phyloP scores from a whole-genome alignment of 805 yeast species.

The Cyberlindnera misumaiensis region DNA sequence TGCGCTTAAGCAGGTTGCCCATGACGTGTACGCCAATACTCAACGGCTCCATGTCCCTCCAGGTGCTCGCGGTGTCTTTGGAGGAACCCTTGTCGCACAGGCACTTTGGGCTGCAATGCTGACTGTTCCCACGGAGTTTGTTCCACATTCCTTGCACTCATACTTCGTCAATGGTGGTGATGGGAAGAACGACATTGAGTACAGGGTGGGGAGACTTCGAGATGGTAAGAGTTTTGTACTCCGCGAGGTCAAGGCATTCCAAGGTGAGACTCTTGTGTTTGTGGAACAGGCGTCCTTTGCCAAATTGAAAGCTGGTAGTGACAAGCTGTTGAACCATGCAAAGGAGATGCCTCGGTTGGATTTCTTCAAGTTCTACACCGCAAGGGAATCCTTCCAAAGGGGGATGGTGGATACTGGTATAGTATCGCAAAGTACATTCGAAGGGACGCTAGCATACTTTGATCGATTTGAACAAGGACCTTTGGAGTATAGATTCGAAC shows the following conservation, averaged over 20 bases:
- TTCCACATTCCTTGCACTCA: slow-evolving; percentile 57
- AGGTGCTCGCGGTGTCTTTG: slow-evolving; percentile 62
- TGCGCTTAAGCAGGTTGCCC: slow-evolving; percentile 5
- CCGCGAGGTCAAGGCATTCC: slow-evolving; percentile 48
- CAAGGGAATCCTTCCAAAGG: slow-evolving; percentile 9
- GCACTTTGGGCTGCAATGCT: slow-evolving; percentile 53
- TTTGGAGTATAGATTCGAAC: slow-evolving; percentile 29
- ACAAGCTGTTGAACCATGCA: slow-evolving; percentile 11
- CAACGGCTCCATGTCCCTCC: slow-evolving; percentile 32
- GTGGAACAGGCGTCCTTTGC: slow-evolving; percentile 38
- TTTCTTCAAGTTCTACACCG: slow-evolving; percentile 8
- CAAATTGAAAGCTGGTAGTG: slow-evolving; percentile 3
- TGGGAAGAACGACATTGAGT: slow-evolving; percentile 38
- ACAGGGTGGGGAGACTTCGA: slow-evolving; percentile 45
- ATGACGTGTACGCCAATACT: slow-evolving; percentile 12
- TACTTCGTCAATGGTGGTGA: slow-evolving; percentile 54
- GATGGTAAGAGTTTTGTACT: slow-evolving; percentile 48
- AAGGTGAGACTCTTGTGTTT: slow-evolving; percentile 43
- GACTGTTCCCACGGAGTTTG: slow-evolving; percentile 38
- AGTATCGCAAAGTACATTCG: slow-evolving; percentile 5
- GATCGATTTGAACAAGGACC: slow-evolving; percentile 29
- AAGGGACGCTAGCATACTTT: slow-evolving; percentile 15
- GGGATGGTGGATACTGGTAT: slow-evolving; percentile 12
- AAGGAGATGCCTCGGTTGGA: slow-evolving; percentile 13
- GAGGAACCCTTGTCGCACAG: slow-evolving; percentile 65